Evolutionary conservation across 1,139 yeast genomes (phyloP).

Genomic region (Scheffersomyces segobiensis): DNA sequence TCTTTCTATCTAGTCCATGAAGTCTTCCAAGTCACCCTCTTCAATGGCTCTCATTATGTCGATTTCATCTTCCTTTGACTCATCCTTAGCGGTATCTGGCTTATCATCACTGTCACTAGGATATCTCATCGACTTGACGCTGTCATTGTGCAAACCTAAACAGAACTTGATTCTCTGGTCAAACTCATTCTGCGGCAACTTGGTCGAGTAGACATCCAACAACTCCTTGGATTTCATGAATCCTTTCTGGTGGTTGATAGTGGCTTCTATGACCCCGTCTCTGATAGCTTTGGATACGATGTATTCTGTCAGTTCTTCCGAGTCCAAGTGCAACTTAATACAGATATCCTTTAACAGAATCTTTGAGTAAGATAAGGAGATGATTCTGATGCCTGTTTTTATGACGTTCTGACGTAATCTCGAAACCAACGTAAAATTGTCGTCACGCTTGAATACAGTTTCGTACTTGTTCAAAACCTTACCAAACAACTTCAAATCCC

Average conservation of each 20-base stretch:
- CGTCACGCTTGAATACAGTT: constrained; percentile 66
- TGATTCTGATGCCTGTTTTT: constrained; percentile 94
- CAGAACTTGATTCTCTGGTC: constrained; percentile 94
- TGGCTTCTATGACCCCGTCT: constrained; percentile 97
- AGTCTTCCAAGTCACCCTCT: constrained; percentile 52
- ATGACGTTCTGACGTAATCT: constrained; percentile 96
- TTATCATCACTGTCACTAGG: constrained; percentile 52
- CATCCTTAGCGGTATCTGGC: constrained; percentile 23
- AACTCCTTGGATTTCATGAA: constrained; percentile 89
- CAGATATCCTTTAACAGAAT: constrained; percentile 90
- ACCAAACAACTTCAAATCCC: constrained; percentile 83
- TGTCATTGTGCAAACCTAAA: constrained; percentile 85
- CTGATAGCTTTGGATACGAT: constrained; percentile 95
- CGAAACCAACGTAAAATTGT: constrained; percentile 79
- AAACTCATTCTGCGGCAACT: constrained; percentile 82
- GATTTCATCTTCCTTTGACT: constrained; percentile 41
- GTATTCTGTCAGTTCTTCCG: constrained; percentile 95
- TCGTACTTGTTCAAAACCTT: constrained; percentile 71
- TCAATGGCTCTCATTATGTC: constrained; percentile 50
- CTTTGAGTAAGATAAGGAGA: constrained; percentile 86
- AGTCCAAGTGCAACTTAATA: constrained; percentile 84
- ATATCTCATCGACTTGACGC: constrained; percentile 94
- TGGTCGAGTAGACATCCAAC: constrained; percentile 83
- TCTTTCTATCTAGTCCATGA: constrained; percentile 36
- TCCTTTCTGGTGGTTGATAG: constrained; percentile 87